Evolutionary conservation across 495 filamentous ascomycete genomes (phyloP).

Genomic region (Immersiella caudata): DNA sequence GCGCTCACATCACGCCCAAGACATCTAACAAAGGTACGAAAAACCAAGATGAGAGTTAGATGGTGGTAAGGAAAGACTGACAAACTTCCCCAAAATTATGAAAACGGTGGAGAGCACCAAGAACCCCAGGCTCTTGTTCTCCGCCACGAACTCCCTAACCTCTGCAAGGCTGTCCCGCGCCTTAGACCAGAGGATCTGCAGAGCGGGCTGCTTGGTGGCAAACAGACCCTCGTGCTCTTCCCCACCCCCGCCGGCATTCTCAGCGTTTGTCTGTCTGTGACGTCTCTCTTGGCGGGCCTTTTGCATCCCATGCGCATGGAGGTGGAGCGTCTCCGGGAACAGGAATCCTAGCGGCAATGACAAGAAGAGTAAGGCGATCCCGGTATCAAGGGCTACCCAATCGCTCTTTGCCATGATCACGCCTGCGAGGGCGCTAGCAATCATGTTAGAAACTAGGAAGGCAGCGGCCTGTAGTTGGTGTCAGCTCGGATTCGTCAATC

Average conservation of each 20-base stretch:
- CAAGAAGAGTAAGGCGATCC: conserved; percentile 21
- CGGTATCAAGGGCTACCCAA: conserved; percentile 32
- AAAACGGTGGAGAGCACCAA: conserved; percentile 34
- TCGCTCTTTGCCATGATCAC: conserved; percentile 28
- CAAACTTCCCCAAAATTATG: conserved; percentile 29
- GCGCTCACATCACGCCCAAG: too few species aligned
- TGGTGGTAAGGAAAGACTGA: too few species aligned
- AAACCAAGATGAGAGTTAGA: too few species aligned
- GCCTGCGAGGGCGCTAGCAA: conserved; percentile 32
- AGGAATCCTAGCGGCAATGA: conserved; percentile 9
- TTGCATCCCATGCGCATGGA: conserved; percentile 17
- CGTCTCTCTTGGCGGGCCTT: neutral
- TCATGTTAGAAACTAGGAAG: conserved; percentile 31
- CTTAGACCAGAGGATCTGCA: conserved; percentile 19
- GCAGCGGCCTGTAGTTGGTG: conserved; percentile 12
- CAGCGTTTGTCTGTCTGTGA: neutral
- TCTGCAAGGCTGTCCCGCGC: conserved; percentile 22
- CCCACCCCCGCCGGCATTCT: neutral
- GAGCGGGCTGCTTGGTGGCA: neutral
- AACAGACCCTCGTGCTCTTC: conserved; percentile 11
- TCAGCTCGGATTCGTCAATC: neutral
- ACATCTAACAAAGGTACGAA: too few species aligned
- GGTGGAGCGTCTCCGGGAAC: conserved; percentile 38
- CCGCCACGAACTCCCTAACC: conserved; percentile 30
- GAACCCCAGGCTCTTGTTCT: conserved; percentile 27